Evolutionary conservation across 352 stramenopile genomes (phyloP).

Genomic region (Globisporangium acanthophoron): DNA sequence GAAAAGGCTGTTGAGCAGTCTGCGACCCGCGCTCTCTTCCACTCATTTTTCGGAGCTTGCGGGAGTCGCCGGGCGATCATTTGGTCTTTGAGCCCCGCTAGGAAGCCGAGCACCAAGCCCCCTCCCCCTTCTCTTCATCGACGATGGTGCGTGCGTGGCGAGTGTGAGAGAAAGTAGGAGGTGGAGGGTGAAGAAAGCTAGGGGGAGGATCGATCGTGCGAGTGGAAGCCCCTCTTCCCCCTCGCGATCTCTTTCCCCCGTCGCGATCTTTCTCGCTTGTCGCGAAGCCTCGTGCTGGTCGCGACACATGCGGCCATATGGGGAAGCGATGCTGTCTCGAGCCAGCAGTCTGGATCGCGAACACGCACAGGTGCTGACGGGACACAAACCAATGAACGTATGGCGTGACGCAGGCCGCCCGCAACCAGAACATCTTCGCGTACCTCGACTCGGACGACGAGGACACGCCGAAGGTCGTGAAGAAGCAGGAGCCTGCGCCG

Average conservation of each 20-base stretch:
- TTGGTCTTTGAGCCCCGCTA: constrained; percentile 20
- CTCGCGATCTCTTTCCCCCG: neutral
- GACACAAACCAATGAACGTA: neutral
- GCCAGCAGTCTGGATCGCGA: neutral
- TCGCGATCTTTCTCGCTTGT: neutral
- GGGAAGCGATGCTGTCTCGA: neutral
- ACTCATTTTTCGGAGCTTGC: constrained; percentile 8
- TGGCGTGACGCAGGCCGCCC: constrained; percentile 23
- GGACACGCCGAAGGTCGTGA: constrained; percentile 57
- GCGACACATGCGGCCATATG: neutral
- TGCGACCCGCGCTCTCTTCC: constrained; percentile 9
- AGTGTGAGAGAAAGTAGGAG: neutral
- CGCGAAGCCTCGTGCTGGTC: neutral
- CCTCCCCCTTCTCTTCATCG: constrained; percentile 4
- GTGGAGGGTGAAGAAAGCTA: neutral
- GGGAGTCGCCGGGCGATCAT: constrained; percentile 3
- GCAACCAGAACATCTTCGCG: constrained; percentile 67
- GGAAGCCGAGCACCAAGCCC: constrained; percentile 11
- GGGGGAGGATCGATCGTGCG: neutral
- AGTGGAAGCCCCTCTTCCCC: no score
- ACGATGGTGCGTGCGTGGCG: constrained; percentile 13
- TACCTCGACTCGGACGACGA: constrained; percentile 76
- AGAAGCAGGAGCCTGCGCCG: constrained; percentile 45
- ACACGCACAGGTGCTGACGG: neutral
- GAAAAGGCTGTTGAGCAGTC: neutral